A percentile compares a stretch with the other conserved stretches of the same genome.
Evolutionary conservation across 352 stramenopile genomes (phyloP).

Genomic region (Globisporangium megalacanthum): DNA sequence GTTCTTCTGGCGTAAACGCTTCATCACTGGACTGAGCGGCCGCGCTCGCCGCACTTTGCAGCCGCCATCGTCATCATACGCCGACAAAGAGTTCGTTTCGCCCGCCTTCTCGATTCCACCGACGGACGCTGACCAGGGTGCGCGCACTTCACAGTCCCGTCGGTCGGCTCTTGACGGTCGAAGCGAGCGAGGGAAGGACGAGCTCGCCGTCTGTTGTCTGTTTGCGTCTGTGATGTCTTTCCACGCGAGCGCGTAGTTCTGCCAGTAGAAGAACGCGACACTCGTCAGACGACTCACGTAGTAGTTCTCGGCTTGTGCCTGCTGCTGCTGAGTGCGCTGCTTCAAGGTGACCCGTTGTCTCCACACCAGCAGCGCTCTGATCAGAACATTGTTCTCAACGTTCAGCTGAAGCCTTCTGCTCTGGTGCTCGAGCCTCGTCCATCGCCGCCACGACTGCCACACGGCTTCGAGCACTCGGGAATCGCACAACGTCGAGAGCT

Average conservation of each 20-base stretch:
- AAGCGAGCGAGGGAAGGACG: not conserved
- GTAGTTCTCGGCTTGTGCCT: slow-evolving; percentile 19
- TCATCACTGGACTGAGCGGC: slow-evolving; percentile 53
- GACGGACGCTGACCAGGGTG: not conserved
- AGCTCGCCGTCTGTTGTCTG: not conserved
- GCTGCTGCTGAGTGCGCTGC: slow-evolving; percentile 10
- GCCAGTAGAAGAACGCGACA: slow-evolving; percentile 62
- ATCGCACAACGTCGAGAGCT: slow-evolving; percentile 24
- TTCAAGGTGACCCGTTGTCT: not conserved
- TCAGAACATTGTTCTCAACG: not conserved
- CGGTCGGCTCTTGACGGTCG: not conserved
- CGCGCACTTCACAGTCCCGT: not conserved
- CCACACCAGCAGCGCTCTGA: slow-evolving; percentile 13
- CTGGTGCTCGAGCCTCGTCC: slow-evolving; percentile 7
- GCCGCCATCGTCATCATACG: slow-evolving; percentile 2
- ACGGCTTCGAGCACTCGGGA: slow-evolving; percentile 17
- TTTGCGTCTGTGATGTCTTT: slow-evolving; percentile 30
- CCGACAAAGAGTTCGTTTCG: not conserved
- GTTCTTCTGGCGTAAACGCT: slow-evolving; percentile 35
- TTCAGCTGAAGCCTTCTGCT: slow-evolving; percentile 6
- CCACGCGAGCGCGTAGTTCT: slow-evolving; percentile 72
- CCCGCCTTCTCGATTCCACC: slow-evolving; percentile 10
- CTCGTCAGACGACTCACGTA: slow-evolving; percentile 25
- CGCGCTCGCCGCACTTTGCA: slow-evolving; percentile 2
- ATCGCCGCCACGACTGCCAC: slow-evolving; percentile 16